Percentiles rank a stretch among this genome's conserved stretches.
phyloP scores from a whole-genome alignment of 176 grass and related monocot genomes.

The Rhynchospora tenuis region DNA sequence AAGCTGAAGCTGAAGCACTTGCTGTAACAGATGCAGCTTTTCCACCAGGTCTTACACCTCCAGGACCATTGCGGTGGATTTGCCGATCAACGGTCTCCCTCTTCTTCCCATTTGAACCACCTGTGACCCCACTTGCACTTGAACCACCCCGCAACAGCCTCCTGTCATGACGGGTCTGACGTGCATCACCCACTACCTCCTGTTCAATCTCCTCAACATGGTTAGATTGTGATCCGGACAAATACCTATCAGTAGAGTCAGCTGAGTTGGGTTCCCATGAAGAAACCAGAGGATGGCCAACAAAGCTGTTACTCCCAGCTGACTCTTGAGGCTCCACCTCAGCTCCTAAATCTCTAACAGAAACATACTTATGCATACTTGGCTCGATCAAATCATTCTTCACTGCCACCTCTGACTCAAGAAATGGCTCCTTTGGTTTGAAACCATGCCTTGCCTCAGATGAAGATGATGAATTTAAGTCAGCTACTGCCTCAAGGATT shows the following conservation, averaged over 20 bases:
- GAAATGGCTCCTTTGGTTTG: neutral
- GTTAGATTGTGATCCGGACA: slow-evolving; percentile 41
- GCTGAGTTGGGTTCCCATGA: slow-evolving; percentile 71
- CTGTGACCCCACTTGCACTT: slow-evolving; percentile 11
- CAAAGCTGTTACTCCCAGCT: slow-evolving; percentile 83
- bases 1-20: slow-evolving; percentile 2
- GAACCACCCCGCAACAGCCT: slow-evolving; percentile 25
- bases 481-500: slow-evolving; percentile 87
- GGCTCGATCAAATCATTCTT: slow-evolving; percentile 74
- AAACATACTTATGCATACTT: slow-evolving; percentile 83
- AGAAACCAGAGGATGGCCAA: slow-evolving; percentile 49
- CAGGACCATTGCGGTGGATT: neutral
- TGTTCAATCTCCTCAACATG: slow-evolving; percentile 58
- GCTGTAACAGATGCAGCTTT: neutral
- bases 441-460: slow-evolving; percentile 37
- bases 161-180: slow-evolving; percentile 35
- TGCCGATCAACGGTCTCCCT: slow-evolving; percentile 21
- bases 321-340: slow-evolving; percentile 75
- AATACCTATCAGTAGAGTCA: slow-evolving; percentile 56
- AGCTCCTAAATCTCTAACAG: slow-evolving; percentile 48
- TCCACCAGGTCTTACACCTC: slow-evolving; percentile 20
- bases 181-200: slow-evolving; percentile 23
- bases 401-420: slow-evolving; percentile 59
- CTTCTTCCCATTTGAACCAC: slow-evolving; percentile 17
- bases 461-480: slow-evolving; percentile 72